Conservation (phyloP, 306 rosid genomes). For the Ormosia emarginata region DNA sequence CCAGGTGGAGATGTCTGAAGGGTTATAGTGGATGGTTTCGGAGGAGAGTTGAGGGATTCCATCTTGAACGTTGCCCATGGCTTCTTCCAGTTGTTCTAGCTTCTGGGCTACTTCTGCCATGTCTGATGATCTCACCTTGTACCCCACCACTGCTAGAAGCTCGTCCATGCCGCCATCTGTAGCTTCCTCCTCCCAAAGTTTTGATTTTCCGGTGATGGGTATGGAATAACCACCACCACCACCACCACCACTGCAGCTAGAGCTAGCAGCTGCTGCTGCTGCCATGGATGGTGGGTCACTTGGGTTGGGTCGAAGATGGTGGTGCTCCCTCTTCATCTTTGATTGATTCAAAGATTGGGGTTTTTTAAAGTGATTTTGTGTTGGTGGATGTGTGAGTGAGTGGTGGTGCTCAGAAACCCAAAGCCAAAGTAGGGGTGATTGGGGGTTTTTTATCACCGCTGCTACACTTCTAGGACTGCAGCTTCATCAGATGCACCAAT, state of each 20-base stretch:
- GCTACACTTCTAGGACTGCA: neutral
- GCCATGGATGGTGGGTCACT: slow-evolving; percentile 27
- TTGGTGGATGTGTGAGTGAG: neutral
- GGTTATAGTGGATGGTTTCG: slow-evolving; percentile 69
- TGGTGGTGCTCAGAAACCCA: neutral
- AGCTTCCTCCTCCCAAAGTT: slow-evolving; percentile 55
- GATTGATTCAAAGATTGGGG: no score
- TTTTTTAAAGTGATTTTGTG: neutral
- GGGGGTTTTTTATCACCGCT: slow-evolving; percentile 1
- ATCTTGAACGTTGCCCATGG: slow-evolving; percentile 58
- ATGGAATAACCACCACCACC: neutral
- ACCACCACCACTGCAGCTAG: neutral
- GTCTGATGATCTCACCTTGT: slow-evolving; percentile 72
- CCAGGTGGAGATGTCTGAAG: slow-evolving; percentile 79
- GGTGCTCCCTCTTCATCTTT: slow-evolving; percentile 65
- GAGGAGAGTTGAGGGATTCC: slow-evolving; percentile 51
- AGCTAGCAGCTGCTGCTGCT: slow-evolving; percentile 15
- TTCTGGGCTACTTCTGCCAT: slow-evolving; percentile 90
- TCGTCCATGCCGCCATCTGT: slow-evolving; percentile 73
- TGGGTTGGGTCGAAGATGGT: slow-evolving; percentile 17
- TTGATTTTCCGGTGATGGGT: slow-evolving; percentile 37
- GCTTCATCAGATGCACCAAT: neutral
- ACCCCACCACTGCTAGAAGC: slow-evolving; percentile 80
- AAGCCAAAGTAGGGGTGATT: neutral
- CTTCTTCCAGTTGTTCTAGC: slow-evolving; percentile 74